A percentile compares a stretch with the other conserved stretches of the same genome.
These are phyloP conservation scores for Pachysandra terminalis DNA, from an alignment of 164 flowering plant species.

Conservation along the genomic window DNA sequence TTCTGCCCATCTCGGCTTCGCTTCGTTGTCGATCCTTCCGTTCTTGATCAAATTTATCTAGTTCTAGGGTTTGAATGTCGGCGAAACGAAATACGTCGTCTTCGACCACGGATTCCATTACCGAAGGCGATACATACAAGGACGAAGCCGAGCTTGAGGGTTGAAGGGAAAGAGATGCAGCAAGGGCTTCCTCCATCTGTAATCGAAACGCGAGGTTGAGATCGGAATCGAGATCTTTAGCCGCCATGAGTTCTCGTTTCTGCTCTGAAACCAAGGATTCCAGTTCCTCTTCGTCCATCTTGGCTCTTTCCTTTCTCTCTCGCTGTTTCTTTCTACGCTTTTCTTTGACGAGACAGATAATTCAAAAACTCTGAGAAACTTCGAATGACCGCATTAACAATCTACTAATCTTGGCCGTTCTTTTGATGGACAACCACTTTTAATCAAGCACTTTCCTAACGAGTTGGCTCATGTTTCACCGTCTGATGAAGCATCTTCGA, in stretches of 20 bases:
- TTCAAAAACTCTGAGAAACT: no score
- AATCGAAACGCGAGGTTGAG: slow-evolving; percentile 50
- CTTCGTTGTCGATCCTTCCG: slow-evolving; percentile 25
- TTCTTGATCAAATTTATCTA: slow-evolving; percentile 32
- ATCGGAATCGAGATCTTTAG: slow-evolving; percentile 39
- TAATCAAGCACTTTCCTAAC: no score
- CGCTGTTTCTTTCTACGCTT: no score
- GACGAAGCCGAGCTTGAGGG: slow-evolving; percentile 34
- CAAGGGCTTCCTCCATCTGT: slow-evolving; percentile 59
- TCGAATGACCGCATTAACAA: no score
- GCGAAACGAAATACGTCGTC: slow-evolving; percentile 11
- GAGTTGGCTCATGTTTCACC: no score
- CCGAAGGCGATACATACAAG: background rate
- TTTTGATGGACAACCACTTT: no score
- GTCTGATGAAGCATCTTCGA: no score
- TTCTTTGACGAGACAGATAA: no score
- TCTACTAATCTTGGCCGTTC: no score
- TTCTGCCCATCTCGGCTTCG: slow-evolving; percentile 27
- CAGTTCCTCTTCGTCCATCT: slow-evolving; percentile 10
- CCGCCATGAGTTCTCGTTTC: slow-evolving; percentile 33
- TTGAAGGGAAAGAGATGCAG: slow-evolving; percentile 36
- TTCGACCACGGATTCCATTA: slow-evolving; percentile 6
- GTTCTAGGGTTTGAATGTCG: slow-evolving; percentile 30
- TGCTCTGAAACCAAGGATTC: slow-evolving; percentile 22
- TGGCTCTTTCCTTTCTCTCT: background rate